Percentiles rank a stretch among this genome's conserved stretches.
phyloP scores from a whole-genome alignment of 2,329 filamentous ascomycete genomes.

The Thielaviopsis ethacetica region DNA sequence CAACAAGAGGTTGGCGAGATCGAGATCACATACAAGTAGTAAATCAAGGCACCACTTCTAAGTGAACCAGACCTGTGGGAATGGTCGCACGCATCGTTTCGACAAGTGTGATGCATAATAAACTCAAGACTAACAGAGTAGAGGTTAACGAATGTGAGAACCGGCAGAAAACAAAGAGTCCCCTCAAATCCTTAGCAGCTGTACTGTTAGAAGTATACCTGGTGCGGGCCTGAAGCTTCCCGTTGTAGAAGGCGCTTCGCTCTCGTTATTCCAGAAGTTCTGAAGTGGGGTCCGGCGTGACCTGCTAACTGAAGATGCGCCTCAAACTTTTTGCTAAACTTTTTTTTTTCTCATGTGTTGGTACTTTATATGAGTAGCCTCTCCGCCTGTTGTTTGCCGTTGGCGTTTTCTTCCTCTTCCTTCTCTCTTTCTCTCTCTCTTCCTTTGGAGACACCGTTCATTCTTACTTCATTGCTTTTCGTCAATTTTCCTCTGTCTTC shows the following conservation, averaged over 20 bases:
- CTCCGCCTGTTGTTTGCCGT: not conserved
- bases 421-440: not conserved
- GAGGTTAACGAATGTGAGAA: too few relatives aligned
- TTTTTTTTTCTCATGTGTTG: not conserved
- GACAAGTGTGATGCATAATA: too few relatives aligned
- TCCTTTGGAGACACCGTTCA: not conserved
- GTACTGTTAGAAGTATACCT: not conserved
- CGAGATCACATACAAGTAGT: too few relatives aligned
- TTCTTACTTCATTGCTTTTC: not conserved
- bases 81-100: too few relatives aligned
- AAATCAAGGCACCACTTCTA: too few relatives aligned
- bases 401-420: not conserved
- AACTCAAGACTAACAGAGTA: too few relatives aligned
- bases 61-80: too few relatives aligned
- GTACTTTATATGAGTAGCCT: not conserved
- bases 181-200: not conserved
- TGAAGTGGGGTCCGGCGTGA: not conserved
- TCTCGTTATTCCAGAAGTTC: not conserved
- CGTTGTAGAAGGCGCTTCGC: not conserved
- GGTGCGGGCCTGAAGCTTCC: not conserved
- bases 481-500: not conserved
- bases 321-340: conserved; percentile 1
- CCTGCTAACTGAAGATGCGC: not conserved
- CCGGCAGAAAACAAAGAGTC: not conserved
- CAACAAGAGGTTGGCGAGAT: too few relatives aligned